Percentiles rank a stretch among this genome's conserved stretches.
Evolutionary conservation across 2,329 filamentous ascomycete species (phyloP).

Genomic region (Alternaria incomplexa): DNA sequence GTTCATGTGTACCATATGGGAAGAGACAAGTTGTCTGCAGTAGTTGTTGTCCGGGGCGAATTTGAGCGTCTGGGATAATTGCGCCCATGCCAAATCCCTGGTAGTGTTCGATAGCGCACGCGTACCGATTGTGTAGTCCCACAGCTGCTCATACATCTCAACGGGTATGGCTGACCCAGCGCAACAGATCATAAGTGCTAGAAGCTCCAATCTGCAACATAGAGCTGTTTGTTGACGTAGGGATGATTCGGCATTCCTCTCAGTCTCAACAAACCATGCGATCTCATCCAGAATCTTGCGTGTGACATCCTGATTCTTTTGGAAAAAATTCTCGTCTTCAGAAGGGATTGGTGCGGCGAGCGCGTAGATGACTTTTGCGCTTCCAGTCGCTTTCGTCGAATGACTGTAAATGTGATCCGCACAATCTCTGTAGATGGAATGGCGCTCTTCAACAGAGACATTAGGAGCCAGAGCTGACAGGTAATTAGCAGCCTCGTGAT

Average conservation of each 20-base stretch:
- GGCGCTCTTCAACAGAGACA: constrained; percentile 65
- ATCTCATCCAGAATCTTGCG: constrained; percentile 49
- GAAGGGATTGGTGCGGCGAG: constrained; percentile 17
- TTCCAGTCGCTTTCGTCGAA: constrained; percentile 72
- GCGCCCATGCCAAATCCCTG: constrained; percentile 70
- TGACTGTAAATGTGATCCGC: constrained; percentile 70
- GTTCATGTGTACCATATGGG: constrained; percentile 64
- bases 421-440: constrained; percentile 69
- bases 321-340: constrained; percentile 31
- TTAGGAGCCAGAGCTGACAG: constrained; percentile 65
- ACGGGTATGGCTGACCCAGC: constrained; percentile 67
- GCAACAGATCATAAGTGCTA: constrained; percentile 64
- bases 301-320: constrained; percentile 31
- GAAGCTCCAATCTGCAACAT: constrained; percentile 59
- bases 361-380: constrained; percentile 66
- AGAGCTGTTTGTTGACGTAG: constrained; percentile 28
- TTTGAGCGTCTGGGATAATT: constrained; percentile 32
- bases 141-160: constrained; percentile 69
- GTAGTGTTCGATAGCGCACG: constrained; percentile 65
- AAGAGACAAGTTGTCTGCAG: constrained; percentile 43
- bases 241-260: constrained; percentile 16
- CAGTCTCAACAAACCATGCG: constrained; percentile 41
- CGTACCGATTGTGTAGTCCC: constrained; percentile 74
- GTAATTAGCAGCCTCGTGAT: constrained; percentile 67
- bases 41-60: constrained; percentile 33